Percentiles rank a stretch among this genome's conserved stretches.
Evolutionary conservation across 2,329 filamentous ascomycete species (phyloP).

Genomic region (Aspergillus melleus): DNA sequence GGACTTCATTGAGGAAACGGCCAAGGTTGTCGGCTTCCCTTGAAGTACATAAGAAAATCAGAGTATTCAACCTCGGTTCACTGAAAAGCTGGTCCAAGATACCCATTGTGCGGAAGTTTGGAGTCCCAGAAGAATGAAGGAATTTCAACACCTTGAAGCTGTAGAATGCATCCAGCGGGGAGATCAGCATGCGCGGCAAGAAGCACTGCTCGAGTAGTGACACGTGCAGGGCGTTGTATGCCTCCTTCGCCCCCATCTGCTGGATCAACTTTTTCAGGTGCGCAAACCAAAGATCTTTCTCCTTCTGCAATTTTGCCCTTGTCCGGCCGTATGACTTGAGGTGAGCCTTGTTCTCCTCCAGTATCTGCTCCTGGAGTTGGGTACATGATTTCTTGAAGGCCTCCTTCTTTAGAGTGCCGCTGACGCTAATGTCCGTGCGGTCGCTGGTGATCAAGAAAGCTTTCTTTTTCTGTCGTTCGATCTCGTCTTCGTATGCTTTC

Average conservation of each 20-base stretch:
- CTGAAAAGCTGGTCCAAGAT: slow-evolving; percentile 83
- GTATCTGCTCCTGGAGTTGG: slow-evolving; percentile 67
- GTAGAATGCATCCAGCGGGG: slow-evolving; percentile 84
- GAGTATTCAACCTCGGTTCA: slow-evolving; percentile 73
- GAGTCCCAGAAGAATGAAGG: slow-evolving; percentile 78
- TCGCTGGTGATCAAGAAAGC: slow-evolving; percentile 68
- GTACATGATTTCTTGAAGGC: slow-evolving; percentile 68
- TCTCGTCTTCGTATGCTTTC: slow-evolving; percentile 75
- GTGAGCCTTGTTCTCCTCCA: slow-evolving; percentile 72
- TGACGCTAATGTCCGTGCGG: slow-evolving; percentile 69
- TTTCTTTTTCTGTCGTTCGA: slow-evolving; percentile 66
- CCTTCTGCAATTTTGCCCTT: slow-evolving; percentile 68
- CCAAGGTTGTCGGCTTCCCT: slow-evolving; percentile 92
- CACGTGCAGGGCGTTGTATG: slow-evolving; percentile 70
- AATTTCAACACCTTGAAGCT: slow-evolving; percentile 83
- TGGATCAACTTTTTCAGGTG: slow-evolving; percentile 41
- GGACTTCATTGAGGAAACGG: slow-evolving; percentile 78
- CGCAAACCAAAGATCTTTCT: slow-evolving; percentile 77
- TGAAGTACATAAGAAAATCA: slow-evolving; percentile 87
- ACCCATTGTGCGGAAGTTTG: slow-evolving; percentile 82
- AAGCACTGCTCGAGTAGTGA: slow-evolving; percentile 86
- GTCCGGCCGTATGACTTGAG: slow-evolving; percentile 67
- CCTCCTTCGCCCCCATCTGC: slow-evolving; percentile 39
- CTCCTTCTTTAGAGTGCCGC: slow-evolving; percentile 66
- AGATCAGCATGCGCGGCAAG: slow-evolving; percentile 81